Evolutionary conservation across 805 yeast genomes (phyloP), one percentile per base, ranked within the genome.

Genomic region (Candida mattraensis): DNA sequence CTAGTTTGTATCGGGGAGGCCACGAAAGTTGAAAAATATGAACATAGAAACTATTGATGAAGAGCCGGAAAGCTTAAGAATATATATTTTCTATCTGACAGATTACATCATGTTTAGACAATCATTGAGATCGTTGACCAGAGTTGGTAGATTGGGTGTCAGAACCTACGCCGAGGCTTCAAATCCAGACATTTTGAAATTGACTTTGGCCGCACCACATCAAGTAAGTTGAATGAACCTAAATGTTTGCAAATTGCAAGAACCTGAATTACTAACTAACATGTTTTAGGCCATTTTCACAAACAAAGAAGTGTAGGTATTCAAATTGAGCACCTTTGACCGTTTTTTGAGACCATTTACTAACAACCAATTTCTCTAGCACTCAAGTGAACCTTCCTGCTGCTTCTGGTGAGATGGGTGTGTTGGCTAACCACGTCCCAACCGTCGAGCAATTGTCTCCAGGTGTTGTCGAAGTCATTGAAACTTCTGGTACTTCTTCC

Each of bases 371-470:
- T 14, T 13, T n/a, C 19, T 33, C 17, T 37, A 66, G 74, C 47
- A 56, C 70, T 59, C 87, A 93, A 75, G 98, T 93, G 54, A 93
- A 93, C 72, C 74, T 93, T 53, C 99, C 99, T 60, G 94, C 96
- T 48, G 75, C 83, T 58, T 81, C 93, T 51, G 99, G 99, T 65
- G 94, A 86, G 62, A 78, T 91, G 68, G 99, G 99, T 86, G 78
- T 93, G 50, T 73, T 93, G 61, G 96, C 98, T 55, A 83, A 87
- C 73, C 99, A 93, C 80, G 96, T 93, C 59, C 98, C 99, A 57
- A 79, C 85, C 56, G 87, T 91, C 48, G 98, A 93, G 72, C 95
- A 93, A 76, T 80, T 93, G 64, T 78, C 81, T 60, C 96, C 99
- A 54, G 99, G 99, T 67, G 76, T 93, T 45, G 83, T 93, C 56